Evolutionary conservation across 345 rosid species (phyloP).

Genomic region (Gossypium raimondii): DNA sequence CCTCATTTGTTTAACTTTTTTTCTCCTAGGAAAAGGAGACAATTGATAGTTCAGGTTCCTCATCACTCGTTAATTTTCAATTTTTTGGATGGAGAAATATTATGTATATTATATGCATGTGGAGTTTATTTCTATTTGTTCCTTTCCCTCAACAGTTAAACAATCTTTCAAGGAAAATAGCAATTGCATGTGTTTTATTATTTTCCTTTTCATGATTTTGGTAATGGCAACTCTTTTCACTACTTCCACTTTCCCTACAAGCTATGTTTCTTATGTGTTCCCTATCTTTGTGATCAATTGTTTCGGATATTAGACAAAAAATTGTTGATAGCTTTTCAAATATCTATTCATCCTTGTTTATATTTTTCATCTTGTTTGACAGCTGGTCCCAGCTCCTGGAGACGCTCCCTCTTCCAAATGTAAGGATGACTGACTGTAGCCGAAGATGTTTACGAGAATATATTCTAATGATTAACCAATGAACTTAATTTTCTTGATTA

Average conservation of each 20-base stretch:
- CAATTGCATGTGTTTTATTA: neutral
- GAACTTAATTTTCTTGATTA: neutral
- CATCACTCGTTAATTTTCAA: neutral
- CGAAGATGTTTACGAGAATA: neutral
- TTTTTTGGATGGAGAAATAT: neutral
- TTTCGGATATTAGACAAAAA: neutral
- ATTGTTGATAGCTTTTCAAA: neutral
- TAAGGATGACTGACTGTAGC: constrained; percentile 33
- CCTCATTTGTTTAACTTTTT: neutral
- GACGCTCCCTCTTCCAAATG: constrained; percentile 90
- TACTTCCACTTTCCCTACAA: neutral
- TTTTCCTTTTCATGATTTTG: neutral
- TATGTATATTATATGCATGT: neutral
- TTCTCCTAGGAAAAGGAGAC: neutral
- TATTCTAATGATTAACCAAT: neutral
- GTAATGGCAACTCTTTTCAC: neutral
- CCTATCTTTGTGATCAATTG: neutral
- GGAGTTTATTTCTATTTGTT: neutral
- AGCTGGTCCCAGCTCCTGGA: constrained; percentile 99
- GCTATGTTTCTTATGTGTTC: neutral
- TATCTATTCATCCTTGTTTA: constrained; percentile 15
- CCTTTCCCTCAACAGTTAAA: neutral
- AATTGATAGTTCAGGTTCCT: neutral
- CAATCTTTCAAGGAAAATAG: neutral
- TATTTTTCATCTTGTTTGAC: constrained; percentile 41